Percentiles rank a stretch among this genome's conserved stretches.
Evolutionary conservation across 306 rosid species (phyloP).

Genomic region (Casuarina equisetifolia): DNA sequence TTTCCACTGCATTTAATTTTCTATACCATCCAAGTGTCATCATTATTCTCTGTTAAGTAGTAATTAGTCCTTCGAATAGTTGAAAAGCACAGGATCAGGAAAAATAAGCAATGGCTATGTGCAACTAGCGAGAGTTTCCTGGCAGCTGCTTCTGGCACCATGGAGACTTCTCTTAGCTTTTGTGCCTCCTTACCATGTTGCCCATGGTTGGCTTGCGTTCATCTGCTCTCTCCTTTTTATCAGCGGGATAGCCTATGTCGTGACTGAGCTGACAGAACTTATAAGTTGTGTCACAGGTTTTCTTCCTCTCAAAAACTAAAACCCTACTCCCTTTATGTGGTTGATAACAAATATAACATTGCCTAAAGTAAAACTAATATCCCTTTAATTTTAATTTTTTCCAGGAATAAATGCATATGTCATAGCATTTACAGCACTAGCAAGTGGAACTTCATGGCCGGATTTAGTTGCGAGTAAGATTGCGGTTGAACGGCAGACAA

Average conservation of each 20-base stretch:
- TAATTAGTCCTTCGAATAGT: slow-evolving; percentile 47
- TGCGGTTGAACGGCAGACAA: slow-evolving; percentile 92
- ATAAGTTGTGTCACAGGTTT: slow-evolving; percentile 97
- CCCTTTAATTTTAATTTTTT: slow-evolving; percentile 10
- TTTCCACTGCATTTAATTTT: neutral
- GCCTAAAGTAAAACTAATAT: slow-evolving; percentile 4
- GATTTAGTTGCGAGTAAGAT: slow-evolving; percentile 98
- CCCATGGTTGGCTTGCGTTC: slow-evolving; percentile 96
- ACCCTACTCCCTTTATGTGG: slow-evolving; percentile 19
- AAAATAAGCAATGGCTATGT: slow-evolving; percentile 39
- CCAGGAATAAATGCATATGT: slow-evolving; percentile 94
- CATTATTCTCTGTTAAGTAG: slow-evolving; percentile 18
- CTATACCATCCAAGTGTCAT: slow-evolving; percentile 1
- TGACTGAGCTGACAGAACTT: slow-evolving; percentile 80
- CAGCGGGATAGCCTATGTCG: slow-evolving; percentile 82
- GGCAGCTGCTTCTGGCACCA: slow-evolving; percentile 69
- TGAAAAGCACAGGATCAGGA: slow-evolving; percentile 60
- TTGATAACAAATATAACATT: slow-evolving; percentile 18
- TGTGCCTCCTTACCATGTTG: slow-evolving; percentile 83
- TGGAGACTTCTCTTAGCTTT: slow-evolving; percentile 87
- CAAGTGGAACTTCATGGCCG: slow-evolving; percentile 96
- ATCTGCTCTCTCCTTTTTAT: slow-evolving; percentile 78
- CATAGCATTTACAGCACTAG: slow-evolving; percentile 92
- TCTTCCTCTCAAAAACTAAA: slow-evolving; percentile 26
- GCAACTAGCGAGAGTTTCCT: slow-evolving; percentile 49